Conservation (phyloP, 129 eudicot species). For the Deinandra increscens region DNA sequence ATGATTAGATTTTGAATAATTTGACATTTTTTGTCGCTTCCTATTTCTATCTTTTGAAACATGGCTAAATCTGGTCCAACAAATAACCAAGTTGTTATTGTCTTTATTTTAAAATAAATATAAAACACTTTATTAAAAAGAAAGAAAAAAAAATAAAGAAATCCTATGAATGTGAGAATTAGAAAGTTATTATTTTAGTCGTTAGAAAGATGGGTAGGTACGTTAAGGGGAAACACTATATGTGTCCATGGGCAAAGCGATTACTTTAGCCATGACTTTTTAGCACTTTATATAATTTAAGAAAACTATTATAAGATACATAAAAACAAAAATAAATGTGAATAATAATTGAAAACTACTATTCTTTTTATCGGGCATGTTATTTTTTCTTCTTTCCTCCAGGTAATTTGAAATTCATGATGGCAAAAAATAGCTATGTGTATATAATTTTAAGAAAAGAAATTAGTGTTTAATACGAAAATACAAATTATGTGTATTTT, state of each 20-base stretch:
- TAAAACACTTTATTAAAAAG: neutral
- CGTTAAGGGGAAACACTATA: constrained; percentile 25
- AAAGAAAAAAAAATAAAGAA: too few relatives aligned
- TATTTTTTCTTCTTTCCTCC: too few relatives aligned
- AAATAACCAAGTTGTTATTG: neutral
- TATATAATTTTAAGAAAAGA: too few relatives aligned
- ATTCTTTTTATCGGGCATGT: too few relatives aligned
- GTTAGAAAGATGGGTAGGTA: constrained; percentile 22
- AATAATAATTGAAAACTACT: too few relatives aligned
- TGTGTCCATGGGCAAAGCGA: constrained; percentile 16
- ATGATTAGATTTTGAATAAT: neutral
- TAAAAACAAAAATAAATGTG: too few relatives aligned
- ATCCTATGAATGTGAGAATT: constrained; percentile 13
- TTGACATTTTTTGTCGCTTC: neutral
- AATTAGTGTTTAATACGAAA: too few relatives aligned
- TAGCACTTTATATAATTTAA: too few relatives aligned
- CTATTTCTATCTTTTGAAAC: neutral
- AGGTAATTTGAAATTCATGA: too few relatives aligned
- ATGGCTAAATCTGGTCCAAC: constrained; percentile 9
- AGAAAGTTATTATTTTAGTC: constrained; percentile 18
- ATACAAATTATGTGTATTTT: too few relatives aligned
- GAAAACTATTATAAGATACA: too few relatives aligned
- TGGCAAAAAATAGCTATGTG: too few relatives aligned
- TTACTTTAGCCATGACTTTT: constrained; percentile 16
- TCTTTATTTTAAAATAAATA: constrained; percentile 5